Percentiles rank a stretch among this genome's conserved stretches.
Conservation (phyloP, 2,329 filamentous ascomycete genomes). For the Pseudopithomyces maydicus region DNA sequence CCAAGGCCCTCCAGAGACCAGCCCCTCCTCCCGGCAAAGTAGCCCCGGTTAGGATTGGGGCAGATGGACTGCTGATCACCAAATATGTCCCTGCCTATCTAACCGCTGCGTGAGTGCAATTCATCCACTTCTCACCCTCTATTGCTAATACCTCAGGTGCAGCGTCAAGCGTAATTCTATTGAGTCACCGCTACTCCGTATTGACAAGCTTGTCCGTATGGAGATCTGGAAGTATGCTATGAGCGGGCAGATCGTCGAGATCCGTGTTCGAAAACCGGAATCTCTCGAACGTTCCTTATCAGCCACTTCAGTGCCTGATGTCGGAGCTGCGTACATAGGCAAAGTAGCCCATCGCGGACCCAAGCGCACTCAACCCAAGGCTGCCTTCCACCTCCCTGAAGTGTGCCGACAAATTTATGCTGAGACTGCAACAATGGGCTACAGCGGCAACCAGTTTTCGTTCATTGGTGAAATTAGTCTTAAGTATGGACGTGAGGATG, state of each 20-base stretch:
- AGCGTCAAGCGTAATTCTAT: conserved; percentile 8
- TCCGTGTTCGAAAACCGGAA: neutral
- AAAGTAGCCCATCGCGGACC: neutral
- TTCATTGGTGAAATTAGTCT: conserved; percentile 1
- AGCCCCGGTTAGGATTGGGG: neutral
- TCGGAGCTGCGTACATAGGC: neutral
- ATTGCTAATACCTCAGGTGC: neutral
- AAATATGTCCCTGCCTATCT: neutral
- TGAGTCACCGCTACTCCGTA: conserved; percentile 16
- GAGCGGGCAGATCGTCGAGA: conserved; percentile 10
- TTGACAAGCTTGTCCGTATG: conserved; percentile 15
- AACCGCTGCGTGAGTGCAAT: neutral
- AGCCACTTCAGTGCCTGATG: neutral
- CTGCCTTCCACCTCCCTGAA: conserved; percentile 14
- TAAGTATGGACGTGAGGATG: conserved; percentile 5
- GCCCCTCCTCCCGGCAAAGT: neutral
- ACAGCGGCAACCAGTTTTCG: conserved; percentile 14
- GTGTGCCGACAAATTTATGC: conserved; percentile 19
- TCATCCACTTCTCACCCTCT: neutral
- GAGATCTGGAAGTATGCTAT: conserved; percentile 19
- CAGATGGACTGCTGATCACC: neutral
- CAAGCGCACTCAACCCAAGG: neutral
- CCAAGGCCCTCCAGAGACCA: neutral
- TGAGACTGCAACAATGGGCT: conserved; percentile 17
- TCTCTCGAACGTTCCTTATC: neutral